Base-by-base conservation (phyloP, 2,329 filamentous ascomycete species). In the Escovopsis sp. region DNA sequence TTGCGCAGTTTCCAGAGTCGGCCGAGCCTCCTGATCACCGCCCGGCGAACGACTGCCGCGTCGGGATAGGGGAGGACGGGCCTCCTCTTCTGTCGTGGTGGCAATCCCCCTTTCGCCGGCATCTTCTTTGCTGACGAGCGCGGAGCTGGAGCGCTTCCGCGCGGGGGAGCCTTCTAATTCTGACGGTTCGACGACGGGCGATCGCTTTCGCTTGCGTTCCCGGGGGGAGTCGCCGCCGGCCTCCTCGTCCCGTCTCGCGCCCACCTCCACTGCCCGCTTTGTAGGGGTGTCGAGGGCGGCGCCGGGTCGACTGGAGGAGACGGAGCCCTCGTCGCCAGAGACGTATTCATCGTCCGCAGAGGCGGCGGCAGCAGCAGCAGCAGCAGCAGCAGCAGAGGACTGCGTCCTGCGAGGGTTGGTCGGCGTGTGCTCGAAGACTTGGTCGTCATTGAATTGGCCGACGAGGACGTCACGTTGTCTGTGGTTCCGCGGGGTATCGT, bases 401-500 rank as follows among this genome's bases (percentile, higher is more conserved):
- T 55, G 47, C 10, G 51, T 48, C 41, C 78, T 72, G 45, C 75
- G 74, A 40, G 86, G 68, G 61, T 86, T 88, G 65, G 79, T 87
- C 3, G 82, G 81, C 36, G 77, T 85, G 44, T 70, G 72, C 47
- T 80, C 75, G 43, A 73, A 72, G 37, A 60, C 54, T 30, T 65
- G 61, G 37, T 61, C 68, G 39, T 67, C 64, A 37, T 67, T 65
- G 50, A 67, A 71, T 43, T 64, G 62, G 45, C 64, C 65, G 36
- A 78, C 56, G 30, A 76, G 64, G 9, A 79, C 70, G 47, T 78
- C 70, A 47, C 69, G 66, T 47, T 72, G 68, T 44, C 75, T 67
- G 50, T 68, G 60, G 49, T 68, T 81, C 42, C 75, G 73, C 14
- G 87, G 86, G n/a, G 85, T 93, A 50, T 82, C 77, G 51, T 90